These are phyloP conservation scores for Trichothecium sympodiale DNA, from an alignment of 2,329 filamentous ascomycete genomes.

Conservation along the genomic window DNA sequence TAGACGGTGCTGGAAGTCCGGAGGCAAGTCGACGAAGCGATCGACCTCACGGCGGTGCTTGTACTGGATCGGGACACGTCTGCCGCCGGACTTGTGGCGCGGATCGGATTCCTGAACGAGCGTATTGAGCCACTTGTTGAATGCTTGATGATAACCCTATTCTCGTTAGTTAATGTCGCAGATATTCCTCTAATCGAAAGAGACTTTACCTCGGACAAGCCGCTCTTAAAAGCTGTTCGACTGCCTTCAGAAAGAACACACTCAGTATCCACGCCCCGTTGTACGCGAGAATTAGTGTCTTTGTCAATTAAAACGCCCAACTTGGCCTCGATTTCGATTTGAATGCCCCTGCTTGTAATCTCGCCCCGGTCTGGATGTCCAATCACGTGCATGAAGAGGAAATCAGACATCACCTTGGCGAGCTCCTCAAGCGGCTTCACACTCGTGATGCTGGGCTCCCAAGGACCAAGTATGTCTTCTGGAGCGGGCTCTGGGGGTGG, in stretches of 20 bases:
- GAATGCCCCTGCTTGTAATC: constrained; percentile 51
- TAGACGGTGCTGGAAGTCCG: constrained; percentile 45
- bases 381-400: constrained; percentile 63
- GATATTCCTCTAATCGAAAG: not conserved
- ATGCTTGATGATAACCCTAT: constrained; percentile 65
- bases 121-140: constrained; percentile 78
- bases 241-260: constrained; percentile 53
- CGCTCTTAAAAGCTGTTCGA: constrained; percentile 66
- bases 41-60: constrained; percentile 75
- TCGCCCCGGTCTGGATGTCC: constrained; percentile 54
- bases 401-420: constrained; percentile 68
- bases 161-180: constrained; percentile 8
- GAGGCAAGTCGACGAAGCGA: constrained; percentile 67
- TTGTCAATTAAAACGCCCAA: constrained; percentile 71
- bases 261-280: constrained; percentile 58
- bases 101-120: constrained; percentile 48
- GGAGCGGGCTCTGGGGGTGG: constrained; percentile 17
- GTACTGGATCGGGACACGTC: constrained; percentile 61
- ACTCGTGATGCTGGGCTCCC: constrained; percentile 60
- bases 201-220: constrained; percentile 73
- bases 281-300: constrained; percentile 57
- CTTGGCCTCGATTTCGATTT: constrained; percentile 92
- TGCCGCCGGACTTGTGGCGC: constrained; percentile 31
- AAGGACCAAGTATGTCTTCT: constrained; percentile 36
- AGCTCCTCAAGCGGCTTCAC: constrained; percentile 63